A percentile compares a stretch with the other conserved stretches of the same genome.
Conservation (phyloP, 164 flowering plant genomes). For the Cinnamomum micranthum region DNA sequence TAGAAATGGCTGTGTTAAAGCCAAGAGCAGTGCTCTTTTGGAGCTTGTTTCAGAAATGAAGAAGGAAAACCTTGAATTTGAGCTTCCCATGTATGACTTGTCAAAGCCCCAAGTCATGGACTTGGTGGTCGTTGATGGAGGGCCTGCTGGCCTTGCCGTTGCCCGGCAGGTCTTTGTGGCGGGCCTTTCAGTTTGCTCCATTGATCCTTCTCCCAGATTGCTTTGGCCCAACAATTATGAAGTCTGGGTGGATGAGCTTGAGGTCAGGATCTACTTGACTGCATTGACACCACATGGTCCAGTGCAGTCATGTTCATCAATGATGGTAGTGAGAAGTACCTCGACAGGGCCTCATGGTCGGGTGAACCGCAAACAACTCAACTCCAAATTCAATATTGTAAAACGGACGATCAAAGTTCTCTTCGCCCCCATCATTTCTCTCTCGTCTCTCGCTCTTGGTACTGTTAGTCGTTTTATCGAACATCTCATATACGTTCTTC, state of each 20-base stretch:
- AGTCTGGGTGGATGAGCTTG: slow-evolving; percentile 96
- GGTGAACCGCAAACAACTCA: slow-evolving; percentile 75
- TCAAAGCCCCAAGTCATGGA: slow-evolving; percentile 66
- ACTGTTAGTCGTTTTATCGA: too few relatives aligned
- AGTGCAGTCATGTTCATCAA: slow-evolving; percentile 71
- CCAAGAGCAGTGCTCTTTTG: slow-evolving; percentile 53
- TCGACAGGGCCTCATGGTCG: slow-evolving; percentile 80
- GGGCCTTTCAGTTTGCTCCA: slow-evolving; percentile 74
- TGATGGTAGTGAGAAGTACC: slow-evolving; percentile 48
- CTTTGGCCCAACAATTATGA: slow-evolving; percentile 95
- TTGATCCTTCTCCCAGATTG: slow-evolving; percentile 79
- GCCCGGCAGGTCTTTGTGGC: slow-evolving; percentile 89
- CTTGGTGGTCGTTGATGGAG: slow-evolving; percentile 83
- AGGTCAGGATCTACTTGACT: slow-evolving; percentile 87
- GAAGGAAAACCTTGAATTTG: slow-evolving; percentile 81
- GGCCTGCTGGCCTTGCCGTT: slow-evolving; percentile 93
- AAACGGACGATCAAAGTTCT: too few relatives aligned
- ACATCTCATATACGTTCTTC: too few relatives aligned
- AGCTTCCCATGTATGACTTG: slow-evolving; percentile 75
- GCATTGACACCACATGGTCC: slow-evolving; percentile 93
- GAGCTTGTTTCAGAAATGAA: slow-evolving; percentile 84
- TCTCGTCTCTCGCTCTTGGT: too few relatives aligned
- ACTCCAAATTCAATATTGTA: slow-evolving; percentile 8
- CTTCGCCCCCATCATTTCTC: too few relatives aligned
- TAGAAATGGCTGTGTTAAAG: slow-evolving; percentile 30